phyloP scores from a whole-genome alignment of 2,329 filamentous ascomycete species.

The Nothophoma quercina region DNA sequence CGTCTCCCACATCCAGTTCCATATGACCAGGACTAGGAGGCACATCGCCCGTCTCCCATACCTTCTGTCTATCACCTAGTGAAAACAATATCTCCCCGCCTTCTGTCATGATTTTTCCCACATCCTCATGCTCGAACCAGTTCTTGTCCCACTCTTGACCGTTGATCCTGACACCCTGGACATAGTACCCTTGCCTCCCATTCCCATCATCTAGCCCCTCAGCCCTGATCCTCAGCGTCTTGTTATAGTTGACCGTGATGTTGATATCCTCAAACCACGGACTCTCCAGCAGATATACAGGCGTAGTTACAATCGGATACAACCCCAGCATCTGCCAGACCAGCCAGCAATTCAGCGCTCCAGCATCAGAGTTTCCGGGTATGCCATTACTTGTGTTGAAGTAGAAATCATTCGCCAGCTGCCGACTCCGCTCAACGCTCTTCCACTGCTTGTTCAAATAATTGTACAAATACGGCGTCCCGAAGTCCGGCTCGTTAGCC shows the following conservation, averaged over 20 bases:
- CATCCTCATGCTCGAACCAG: conserved; percentile 64
- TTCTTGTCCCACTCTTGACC: conserved; percentile 61
- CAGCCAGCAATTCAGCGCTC: conserved; percentile 60
- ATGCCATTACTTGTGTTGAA: conserved; percentile 51
- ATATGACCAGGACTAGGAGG: conserved; percentile 46
- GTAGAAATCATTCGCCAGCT: conserved; percentile 53
- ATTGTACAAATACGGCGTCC: conserved; percentile 52
- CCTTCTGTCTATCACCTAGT: conserved; percentile 35
- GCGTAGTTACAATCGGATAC: conserved; percentile 58
- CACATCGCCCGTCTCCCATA: conserved; percentile 44
- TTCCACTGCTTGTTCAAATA: conserved; percentile 52
- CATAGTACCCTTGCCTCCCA: conserved; percentile 56
- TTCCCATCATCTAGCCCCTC: conserved; percentile 50
- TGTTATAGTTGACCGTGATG: conserved; percentile 45
- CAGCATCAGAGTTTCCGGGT: conserved; percentile 57
- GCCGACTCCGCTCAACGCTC: conserved; percentile 40
- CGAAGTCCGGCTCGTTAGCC: conserved; percentile 52
- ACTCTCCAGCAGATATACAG: conserved; percentile 56
- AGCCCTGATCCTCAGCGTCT: conserved; percentile 57
- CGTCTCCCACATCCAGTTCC: conserved; percentile 29
- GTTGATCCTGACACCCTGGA: conserved; percentile 63
- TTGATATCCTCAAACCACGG: conserved; percentile 56
- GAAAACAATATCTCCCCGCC: conserved; percentile 47
- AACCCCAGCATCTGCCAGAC: conserved; percentile 60
- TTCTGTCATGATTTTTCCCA: conserved; percentile 40